phyloP scores from a whole-genome alignment of 345 rosid genomes.

The Camelina sativa region DNA sequence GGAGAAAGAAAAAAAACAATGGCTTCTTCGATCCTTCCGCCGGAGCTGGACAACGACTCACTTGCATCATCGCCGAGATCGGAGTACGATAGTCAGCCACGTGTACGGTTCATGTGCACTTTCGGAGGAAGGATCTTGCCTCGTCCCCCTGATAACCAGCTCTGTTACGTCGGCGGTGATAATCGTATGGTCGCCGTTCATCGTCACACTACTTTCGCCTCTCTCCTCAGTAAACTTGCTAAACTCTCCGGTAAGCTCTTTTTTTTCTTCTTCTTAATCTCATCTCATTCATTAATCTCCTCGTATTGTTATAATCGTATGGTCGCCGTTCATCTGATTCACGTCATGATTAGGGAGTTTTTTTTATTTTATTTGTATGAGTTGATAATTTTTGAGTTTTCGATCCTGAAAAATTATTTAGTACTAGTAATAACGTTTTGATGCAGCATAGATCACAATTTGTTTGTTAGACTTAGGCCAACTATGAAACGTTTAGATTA shows the following conservation, averaged over 20 bases:
- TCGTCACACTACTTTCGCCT: slow-evolving; percentile 64
- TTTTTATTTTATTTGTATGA: too few species aligned
- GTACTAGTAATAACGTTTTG: not conserved
- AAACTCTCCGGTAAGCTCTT: slow-evolving; percentile 68
- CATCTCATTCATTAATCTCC: too few species aligned
- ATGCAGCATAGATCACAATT: not conserved
- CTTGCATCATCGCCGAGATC: slow-evolving; percentile 76
- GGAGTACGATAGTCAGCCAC: slow-evolving; percentile 57
- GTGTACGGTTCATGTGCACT: slow-evolving; percentile 93
- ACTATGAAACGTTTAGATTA: not conserved
- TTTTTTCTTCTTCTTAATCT: too few species aligned
- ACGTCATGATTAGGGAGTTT: not conserved
- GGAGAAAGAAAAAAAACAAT: slow-evolving; percentile 14
- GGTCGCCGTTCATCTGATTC: too few species aligned
- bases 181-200: slow-evolving; percentile 86
- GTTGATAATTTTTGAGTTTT: not conserved
- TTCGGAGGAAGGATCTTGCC: slow-evolving; percentile 97
- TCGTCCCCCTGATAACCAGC: slow-evolving; percentile 92
- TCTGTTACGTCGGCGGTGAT: slow-evolving; percentile 95
- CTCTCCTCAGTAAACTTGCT: slow-evolving; percentile 71
- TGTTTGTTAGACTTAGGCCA: not conserved
- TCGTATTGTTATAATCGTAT: too few species aligned
- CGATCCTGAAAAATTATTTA: not conserved
- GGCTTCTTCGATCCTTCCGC: slow-evolving; percentile 62
- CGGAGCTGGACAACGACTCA: slow-evolving; percentile 80